These are phyloP conservation scores for Cenchrus americanus DNA, from an alignment of 176 grass and related monocot species.

Conservation along the genomic window DNA sequence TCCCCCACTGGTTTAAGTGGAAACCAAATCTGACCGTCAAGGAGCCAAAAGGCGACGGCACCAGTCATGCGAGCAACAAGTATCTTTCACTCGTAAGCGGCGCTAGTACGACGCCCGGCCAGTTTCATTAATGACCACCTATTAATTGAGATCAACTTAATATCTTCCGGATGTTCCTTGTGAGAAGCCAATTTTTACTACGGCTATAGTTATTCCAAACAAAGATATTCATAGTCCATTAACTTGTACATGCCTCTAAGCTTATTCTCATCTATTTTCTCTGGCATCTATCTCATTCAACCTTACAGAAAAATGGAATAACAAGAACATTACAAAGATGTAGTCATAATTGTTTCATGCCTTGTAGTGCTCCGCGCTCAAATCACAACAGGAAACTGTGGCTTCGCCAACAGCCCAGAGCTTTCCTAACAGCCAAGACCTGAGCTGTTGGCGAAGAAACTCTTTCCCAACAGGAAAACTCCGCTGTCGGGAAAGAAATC, in stretches of 20 bases:
- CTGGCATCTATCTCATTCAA: neutral
- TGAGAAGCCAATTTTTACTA: neutral
- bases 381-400: too few relatives aligned
- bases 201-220: neutral
- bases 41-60: neutral
- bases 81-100: neutral
- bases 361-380: conserved; percentile 62
- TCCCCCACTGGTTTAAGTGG: too few relatives aligned
- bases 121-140: neutral
- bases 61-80: neutral
- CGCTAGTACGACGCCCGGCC: too few relatives aligned
- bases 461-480: too few relatives aligned
- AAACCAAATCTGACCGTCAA: neutral
- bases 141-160: neutral
- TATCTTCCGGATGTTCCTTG: neutral
- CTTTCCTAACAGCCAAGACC: too few relatives aligned
- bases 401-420: too few relatives aligned
- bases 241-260: neutral
- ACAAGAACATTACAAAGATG: neutral
- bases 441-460: too few relatives aligned
- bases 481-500: too few relatives aligned
- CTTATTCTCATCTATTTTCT: conserved; percentile 32
- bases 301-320: conserved; percentile 8
- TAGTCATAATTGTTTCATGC: neutral
- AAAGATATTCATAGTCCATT: neutral